Percentiles rank a stretch among this genome's conserved stretches.
phyloP scores from a whole-genome alignment of 2,329 filamentous ascomycete species.

The Talaromyces sp. region DNA sequence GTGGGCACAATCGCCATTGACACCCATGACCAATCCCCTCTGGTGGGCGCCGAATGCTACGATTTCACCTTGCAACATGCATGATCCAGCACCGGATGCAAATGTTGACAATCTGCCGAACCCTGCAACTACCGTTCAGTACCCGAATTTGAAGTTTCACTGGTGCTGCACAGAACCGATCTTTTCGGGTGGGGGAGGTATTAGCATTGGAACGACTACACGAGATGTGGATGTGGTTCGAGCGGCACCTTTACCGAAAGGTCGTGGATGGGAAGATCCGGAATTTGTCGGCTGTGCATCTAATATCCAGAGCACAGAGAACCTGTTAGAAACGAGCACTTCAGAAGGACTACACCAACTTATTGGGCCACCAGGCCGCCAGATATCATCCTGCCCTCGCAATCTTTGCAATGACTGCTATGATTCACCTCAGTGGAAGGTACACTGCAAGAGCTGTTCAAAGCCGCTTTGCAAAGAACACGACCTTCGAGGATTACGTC shows the following conservation, averaged over 20 bases:
- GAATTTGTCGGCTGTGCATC: conserved; percentile 47
- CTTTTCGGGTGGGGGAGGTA: conserved; percentile 59
- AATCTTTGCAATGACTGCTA: conserved; percentile 59
- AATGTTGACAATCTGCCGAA: conserved; percentile 35
- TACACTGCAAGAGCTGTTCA: conserved; percentile 57
- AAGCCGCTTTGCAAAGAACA: conserved; percentile 59
- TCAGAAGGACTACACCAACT: conserved; percentile 47
- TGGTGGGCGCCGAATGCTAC: conserved; percentile 60
- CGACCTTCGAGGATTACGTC: conserved; percentile 55
- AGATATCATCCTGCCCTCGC: conserved; percentile 51
- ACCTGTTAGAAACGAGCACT: conserved; percentile 39
- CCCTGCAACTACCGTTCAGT: conserved; percentile 34
- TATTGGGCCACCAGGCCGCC: conserved; percentile 46
- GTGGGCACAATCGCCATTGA: conserved; percentile 21
- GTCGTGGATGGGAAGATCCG: conserved; percentile 54
- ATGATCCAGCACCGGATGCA: conserved; percentile 42
- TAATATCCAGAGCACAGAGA: conserved; percentile 39
- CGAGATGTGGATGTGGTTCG: conserved; percentile 56
- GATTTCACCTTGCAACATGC: conserved; percentile 58
- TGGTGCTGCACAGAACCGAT: conserved; percentile 61
- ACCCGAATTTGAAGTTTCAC: conserved; percentile 54
- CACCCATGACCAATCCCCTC: conserved; percentile 37
- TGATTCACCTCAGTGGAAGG: conserved; percentile 57
- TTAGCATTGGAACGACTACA: conserved; percentile 54
- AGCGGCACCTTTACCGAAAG: conserved; percentile 55